Evolutionary conservation across 257 asterid species (phyloP).

Genomic region (Avicennia marina): DNA sequence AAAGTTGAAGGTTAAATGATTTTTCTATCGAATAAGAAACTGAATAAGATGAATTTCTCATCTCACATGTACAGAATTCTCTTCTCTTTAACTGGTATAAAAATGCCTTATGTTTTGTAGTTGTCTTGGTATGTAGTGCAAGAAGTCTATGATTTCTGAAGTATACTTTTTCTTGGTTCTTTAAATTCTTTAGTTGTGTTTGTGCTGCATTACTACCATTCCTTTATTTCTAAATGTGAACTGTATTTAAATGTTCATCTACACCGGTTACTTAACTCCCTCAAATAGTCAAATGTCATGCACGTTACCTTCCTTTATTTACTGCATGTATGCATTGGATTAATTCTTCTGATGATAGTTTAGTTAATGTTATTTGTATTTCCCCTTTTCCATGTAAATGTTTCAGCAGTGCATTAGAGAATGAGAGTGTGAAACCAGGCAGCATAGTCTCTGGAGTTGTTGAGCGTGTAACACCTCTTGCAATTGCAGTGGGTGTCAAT

Average conservation of each 20-base stretch:
- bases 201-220: neutral
- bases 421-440: slow-evolving; percentile 58
- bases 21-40: neutral
- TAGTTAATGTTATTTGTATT: too few relatives aligned
- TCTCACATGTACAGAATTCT: neutral
- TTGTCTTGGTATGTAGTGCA: too few relatives aligned
- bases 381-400: neutral
- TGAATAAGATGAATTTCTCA: neutral
- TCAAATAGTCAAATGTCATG: neutral
- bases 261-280: too few relatives aligned
- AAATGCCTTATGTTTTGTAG: too few relatives aligned
- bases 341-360: neutral
- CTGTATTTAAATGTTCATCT: neutral
- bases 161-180: neutral
- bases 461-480: slow-evolving; percentile 54
- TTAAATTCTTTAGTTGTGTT: neutral
- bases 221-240: neutral
- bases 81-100: neutral
- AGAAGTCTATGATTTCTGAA: neutral
- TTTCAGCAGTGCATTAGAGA: slow-evolving; percentile 42
- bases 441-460: slow-evolving; percentile 83
- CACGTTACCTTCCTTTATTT: too few relatives aligned
- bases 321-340: too few relatives aligned
- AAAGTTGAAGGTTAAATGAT: too few relatives aligned
- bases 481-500: slow-evolving; percentile 47